A percentile compares a stretch with the other conserved stretches of the same genome.
These are phyloP conservation scores for Aotearoamyces nothofagi DNA, from an alignment of 2,329 filamentous ascomycete species.

Conservation along the genomic window DNA sequence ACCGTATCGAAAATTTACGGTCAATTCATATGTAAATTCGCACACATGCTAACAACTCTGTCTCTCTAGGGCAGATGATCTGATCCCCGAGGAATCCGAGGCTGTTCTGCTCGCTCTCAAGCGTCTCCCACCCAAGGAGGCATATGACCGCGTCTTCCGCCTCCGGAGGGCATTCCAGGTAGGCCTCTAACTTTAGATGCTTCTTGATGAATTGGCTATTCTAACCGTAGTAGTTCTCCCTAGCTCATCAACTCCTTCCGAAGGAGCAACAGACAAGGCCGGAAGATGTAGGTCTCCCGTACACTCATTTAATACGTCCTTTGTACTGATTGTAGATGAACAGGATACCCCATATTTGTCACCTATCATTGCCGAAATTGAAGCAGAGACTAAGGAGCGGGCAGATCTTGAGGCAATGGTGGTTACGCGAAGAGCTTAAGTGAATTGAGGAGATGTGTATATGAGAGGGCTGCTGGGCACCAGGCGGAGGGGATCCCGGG, in stretches of 20 bases:
- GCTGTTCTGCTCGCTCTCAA: conserved; percentile 74
- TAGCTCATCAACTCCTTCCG: conserved; percentile 49
- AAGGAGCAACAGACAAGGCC: conserved; percentile 51
- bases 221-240: conserved; percentile 28
- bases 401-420: conserved; percentile 53
- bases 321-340: too few species aligned
- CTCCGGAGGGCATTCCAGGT: conserved; percentile 91
- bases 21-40: too few species aligned
- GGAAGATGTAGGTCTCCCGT: conserved; percentile 50
- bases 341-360: conserved; percentile 53
- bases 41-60: conserved; percentile 9
- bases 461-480: too few species aligned
- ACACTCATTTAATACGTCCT: too few species aligned
- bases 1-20: too few species aligned
- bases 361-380: conserved; percentile 53
- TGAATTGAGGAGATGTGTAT: conserved; percentile 1
- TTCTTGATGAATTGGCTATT: conserved; percentile 3
- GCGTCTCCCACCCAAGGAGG: conserved; percentile 78
- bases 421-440: conserved; percentile 26
- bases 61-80: conserved; percentile 66
- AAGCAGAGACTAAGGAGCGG: conserved; percentile 51
- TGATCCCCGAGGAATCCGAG: conserved; percentile 88
- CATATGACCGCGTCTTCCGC: conserved; percentile 95
- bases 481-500: too few species aligned
- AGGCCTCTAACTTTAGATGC: conserved; percentile 13